phyloP scores from a whole-genome alignment of 805 yeast genomes.

The Metschnikowia hibisci region DNA sequence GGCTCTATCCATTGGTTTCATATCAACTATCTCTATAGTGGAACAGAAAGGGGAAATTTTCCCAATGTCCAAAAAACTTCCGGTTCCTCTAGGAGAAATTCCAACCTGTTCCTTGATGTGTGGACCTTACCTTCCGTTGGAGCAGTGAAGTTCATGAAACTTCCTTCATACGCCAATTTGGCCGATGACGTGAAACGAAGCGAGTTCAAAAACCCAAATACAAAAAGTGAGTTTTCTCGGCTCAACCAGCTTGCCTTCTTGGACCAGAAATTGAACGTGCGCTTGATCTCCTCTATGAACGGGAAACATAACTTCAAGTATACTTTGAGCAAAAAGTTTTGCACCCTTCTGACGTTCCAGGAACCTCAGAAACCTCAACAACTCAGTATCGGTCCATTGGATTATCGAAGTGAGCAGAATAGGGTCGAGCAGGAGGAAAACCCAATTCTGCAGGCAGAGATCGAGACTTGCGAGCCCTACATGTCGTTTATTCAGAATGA shows the following conservation, averaged over 20 bases:
- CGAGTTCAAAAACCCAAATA: background rate
- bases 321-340: conserved; percentile 30
- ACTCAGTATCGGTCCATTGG: conserved; percentile 7
- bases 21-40: conserved; percentile 35
- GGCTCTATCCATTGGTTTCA: conserved; percentile 66
- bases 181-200: conserved; percentile 3
- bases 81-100: conserved; percentile 4
- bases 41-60: conserved; percentile 26
- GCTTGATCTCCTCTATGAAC: conserved; percentile 34
- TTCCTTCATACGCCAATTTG: conserved; percentile 20
- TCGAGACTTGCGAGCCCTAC: conserved; percentile 49
- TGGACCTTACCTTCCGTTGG: conserved; percentile 46
- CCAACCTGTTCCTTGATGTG: conserved; percentile 28
- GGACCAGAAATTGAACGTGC: conserved; percentile 29
- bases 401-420: background rate
- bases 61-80: conserved; percentile 23
- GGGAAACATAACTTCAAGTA: conserved; percentile 39
- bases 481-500: conserved; percentile 28
- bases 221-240: background rate
- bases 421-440: conserved; percentile 7
- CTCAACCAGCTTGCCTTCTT: conserved; percentile 30
- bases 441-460: conserved; percentile 50
- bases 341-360: background rate
- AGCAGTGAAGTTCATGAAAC: conserved; percentile 25
- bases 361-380: background rate